Evolutionary conservation across 805 yeast species (phyloP).

Genomic region (Candida sphagnicola): DNA sequence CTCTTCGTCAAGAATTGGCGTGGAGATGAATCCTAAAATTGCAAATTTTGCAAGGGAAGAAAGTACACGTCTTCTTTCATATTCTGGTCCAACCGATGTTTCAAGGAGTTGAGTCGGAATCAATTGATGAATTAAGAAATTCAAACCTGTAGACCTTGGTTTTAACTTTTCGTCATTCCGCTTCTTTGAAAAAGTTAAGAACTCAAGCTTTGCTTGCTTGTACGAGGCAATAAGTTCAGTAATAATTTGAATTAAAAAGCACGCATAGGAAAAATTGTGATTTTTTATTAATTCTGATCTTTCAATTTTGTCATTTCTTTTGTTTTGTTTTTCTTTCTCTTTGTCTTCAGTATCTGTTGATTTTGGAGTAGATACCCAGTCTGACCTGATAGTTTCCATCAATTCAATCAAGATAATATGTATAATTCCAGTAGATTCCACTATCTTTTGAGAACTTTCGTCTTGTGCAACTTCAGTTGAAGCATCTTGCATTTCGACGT

Average conservation of each 20-base stretch:
- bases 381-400: conserved; percentile 42
- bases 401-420: conserved; percentile 62
- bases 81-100: conserved; percentile 34
- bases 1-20: conserved; percentile 48
- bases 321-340: conserved; percentile 18
- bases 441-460: conserved; percentile 2
- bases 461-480: conserved; percentile 5
- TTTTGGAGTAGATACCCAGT: conserved; percentile 31
- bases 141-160: conserved; percentile 74
- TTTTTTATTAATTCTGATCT: conserved; percentile 41
- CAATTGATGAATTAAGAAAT: conserved; percentile 72
- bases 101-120: conserved; percentile 50
- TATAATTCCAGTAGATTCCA: conserved; percentile 52
- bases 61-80: conserved; percentile 51
- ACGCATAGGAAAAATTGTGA: conserved; percentile 57
- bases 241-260: conserved; percentile 63
- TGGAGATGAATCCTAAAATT: conserved; percentile 59
- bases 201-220: conserved; percentile 75
- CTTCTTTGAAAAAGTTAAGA: conserved; percentile 72
- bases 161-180: conserved; percentile 38
- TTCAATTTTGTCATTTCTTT: conserved; percentile 6
- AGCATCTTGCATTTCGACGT: conserved; percentile 28
- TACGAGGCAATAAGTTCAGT: conserved; percentile 76
- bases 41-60: conserved; percentile 61
- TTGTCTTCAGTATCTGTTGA: conserved; percentile 13